Evolutionary conservation across 108 stramenopile species (phyloP), one percentile per base, ranked within the genome.

Genomic region (Fistulifera solaris): DNA sequence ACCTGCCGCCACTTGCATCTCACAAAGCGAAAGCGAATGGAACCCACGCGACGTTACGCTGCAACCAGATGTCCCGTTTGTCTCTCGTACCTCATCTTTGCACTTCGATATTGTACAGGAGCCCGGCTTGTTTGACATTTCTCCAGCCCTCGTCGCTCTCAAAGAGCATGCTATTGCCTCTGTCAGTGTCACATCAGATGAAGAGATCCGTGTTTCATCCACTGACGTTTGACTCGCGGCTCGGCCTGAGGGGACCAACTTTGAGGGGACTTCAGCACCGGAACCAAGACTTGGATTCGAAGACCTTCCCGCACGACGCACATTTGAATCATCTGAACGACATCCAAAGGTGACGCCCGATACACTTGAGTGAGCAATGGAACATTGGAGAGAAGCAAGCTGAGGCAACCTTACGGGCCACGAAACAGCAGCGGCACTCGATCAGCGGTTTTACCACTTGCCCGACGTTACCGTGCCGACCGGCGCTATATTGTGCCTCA

Each of bases 391-490:
- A 51, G 21, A 19, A 56, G 15, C 1, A 26, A 2, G 70, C 70
- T 0, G 40, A 18, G n/a, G 11, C 35, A 19, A 71, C 70, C 1
- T n/a, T 71, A 1, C 1, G 15, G 0, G 40, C 0, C 0, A 70
- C 68, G 27, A 63, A 57, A 2, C 62, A 63, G 27, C 38, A 18
- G n/a, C 27, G 27, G 19, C 56, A 16, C n/a, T n/a, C 17, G 70
- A 0, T 50, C 62, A 1, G 65, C 62, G 2, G 5, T 71, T 0
- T 15, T 62, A 12, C 70, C 70, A 1, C 22, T 63, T 11, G 22
- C 22, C 16, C 45, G 60, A 22, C 49, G 69, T 0, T 70, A 61
- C 47, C 54, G 48, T 43, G 46, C 65, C 16, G 66, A 61, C 25
- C 25, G 59, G 16, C 39, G 14, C 11, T 50, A 11, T 22, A 23